phyloP scores from a whole-genome alignment of 805 yeast genomes.

The Hanseniaspora nectarophila region DNA sequence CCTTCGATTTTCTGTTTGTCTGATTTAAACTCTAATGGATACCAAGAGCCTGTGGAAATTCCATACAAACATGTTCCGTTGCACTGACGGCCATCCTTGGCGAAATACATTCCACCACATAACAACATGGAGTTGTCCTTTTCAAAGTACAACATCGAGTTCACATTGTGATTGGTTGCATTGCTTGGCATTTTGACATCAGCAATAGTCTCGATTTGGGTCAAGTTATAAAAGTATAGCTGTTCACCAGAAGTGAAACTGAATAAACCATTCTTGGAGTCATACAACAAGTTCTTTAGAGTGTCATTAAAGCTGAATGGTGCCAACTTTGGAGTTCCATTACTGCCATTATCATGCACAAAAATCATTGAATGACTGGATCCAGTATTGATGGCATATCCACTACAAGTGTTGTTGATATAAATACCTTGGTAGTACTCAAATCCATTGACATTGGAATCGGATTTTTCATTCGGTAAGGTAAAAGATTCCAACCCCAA shows the following conservation, averaged over 20 bases:
- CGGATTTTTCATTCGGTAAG: constrained; percentile 11
- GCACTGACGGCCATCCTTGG: constrained; percentile 38
- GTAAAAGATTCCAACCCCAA: constrained; percentile 19
- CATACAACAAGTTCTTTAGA: constrained; percentile 1
- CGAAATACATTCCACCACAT: constrained; percentile 59
- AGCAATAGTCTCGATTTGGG: constrained; percentile 19
- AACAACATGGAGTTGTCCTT: constrained; percentile 36
- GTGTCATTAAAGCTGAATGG: constrained; percentile 1
- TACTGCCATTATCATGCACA: neutral
- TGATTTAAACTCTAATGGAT: constrained; percentile 20
- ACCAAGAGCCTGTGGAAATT: constrained; percentile 44
- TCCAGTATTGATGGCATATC: constrained; percentile 42
- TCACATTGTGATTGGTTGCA: constrained; percentile 29
- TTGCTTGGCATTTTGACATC: constrained; percentile 37
- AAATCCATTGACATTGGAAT: constrained; percentile 16
- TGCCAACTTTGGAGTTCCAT: neutral
- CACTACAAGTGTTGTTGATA: constrained; percentile 39
- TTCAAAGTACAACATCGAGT: constrained; percentile 33
- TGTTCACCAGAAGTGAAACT: constrained; percentile 14
- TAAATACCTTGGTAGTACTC: constrained; percentile 29
- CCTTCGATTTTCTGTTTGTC: constrained; percentile 35
- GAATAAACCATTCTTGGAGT: constrained; percentile 19
- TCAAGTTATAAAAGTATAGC: constrained; percentile 27
- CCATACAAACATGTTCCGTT: constrained; percentile 56
- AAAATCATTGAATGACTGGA: neutral